Percentiles rank a stretch among this genome's conserved stretches.
These are phyloP conservation scores for Gautieria morchelliformis DNA, from an alignment of 768 basidiomycete species.

Conservation along the genomic window DNA sequence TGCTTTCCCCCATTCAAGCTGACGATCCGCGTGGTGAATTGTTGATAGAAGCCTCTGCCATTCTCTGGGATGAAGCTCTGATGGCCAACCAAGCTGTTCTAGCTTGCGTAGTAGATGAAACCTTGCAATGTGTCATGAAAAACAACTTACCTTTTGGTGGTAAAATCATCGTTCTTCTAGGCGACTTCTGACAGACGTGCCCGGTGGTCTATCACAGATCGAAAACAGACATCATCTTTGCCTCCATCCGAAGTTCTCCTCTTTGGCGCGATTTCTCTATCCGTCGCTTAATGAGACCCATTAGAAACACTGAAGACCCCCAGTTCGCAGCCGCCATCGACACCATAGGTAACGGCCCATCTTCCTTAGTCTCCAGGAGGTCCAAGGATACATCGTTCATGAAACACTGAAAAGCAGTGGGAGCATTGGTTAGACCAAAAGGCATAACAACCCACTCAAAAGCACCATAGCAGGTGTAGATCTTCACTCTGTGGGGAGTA, in stretches of 20 bases:
- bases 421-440: no score
- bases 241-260: slow-evolving; percentile 27
- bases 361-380: slow-evolving; percentile 15
- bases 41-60: slow-evolving; percentile 16
- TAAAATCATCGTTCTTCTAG: slow-evolving; percentile 26
- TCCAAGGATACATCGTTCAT: no score
- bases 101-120: slow-evolving; percentile 26
- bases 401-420: no score
- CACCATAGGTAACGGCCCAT: slow-evolving; percentile 27
- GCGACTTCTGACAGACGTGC: slow-evolving; percentile 32
- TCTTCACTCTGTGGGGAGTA: no score
- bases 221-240: slow-evolving; percentile 20
- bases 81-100: slow-evolving; percentile 29
- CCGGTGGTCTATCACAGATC: slow-evolving; percentile 27
- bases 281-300: slow-evolving; percentile 20
- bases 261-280: slow-evolving; percentile 25
- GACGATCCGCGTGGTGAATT: no score
- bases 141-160: slow-evolving; percentile 27
- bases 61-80: slow-evolving; percentile 36
- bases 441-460: no score
- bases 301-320: slow-evolving; percentile 28
- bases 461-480: no score
- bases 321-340: slow-evolving; percentile 29
- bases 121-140: slow-evolving; percentile 20
- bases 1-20: slow-evolving; percentile 23